Conservation (phyloP, 1,284 basidiomycete genomes). For the Cryptococcus sp. region DNA sequence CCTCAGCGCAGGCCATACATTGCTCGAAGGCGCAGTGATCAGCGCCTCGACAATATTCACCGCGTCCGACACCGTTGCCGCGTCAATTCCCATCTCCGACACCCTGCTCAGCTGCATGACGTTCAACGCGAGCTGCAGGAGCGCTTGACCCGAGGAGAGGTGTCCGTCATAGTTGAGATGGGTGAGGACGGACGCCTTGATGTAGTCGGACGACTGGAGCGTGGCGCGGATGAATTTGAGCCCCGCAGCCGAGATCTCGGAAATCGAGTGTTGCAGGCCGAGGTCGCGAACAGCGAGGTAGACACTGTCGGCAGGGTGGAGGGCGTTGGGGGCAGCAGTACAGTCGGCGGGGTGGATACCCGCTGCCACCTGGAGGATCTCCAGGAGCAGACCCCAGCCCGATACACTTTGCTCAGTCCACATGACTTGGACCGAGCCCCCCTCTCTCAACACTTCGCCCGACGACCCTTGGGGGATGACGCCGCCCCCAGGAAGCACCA, state of each 20-base stretch:
- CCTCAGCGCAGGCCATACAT: conserved; percentile 35
- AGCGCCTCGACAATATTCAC: conserved; percentile 37
- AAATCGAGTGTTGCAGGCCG: conserved; percentile 23
- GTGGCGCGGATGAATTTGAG: conserved; percentile 30
- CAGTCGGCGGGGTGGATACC: conserved; percentile 24
- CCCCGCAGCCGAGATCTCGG: conserved; percentile 27
- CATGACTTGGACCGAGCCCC: conserved; percentile 16
- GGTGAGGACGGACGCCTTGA: conserved; percentile 17
- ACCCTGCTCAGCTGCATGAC: conserved; percentile 17
- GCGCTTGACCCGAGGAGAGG: conserved; percentile 15
- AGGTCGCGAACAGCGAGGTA: conserved; percentile 31
- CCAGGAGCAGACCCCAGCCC: conserved; percentile 35
- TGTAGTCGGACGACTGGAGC: conserved; percentile 23
- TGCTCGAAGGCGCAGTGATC: conserved; percentile 21
- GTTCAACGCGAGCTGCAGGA: conserved; percentile 32
- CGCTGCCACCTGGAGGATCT: conserved; percentile 33
- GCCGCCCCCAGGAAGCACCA: conserved; percentile 38
- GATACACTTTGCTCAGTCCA: conserved; percentile 27
- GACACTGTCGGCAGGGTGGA: conserved; percentile 9
- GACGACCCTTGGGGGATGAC: conserved; percentile 28
- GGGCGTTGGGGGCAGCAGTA: background rate
- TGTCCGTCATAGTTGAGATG: conserved; percentile 12
- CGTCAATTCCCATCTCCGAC: conserved; percentile 10
- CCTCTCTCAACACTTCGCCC: conserved; percentile 21
- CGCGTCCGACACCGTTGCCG: conserved; percentile 21